Evolutionary conservation across 129 eudicot species (phyloP), one percentile per base, ranked within the genome.

Genomic region (Artemisia tridentata): DNA sequence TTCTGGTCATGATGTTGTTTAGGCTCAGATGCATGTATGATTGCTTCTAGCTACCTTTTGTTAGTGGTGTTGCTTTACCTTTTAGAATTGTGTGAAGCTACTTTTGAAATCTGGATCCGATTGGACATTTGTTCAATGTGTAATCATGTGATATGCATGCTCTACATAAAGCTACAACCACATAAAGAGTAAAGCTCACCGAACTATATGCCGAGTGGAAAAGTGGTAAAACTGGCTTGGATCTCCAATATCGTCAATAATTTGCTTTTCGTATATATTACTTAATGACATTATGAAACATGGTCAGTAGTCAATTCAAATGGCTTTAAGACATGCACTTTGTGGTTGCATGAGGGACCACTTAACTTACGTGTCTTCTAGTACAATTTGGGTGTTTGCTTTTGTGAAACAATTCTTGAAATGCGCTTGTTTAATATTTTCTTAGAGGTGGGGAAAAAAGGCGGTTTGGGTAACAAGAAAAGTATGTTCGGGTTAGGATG

Each of bases 61-160:
- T 31, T 20, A 62, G 71, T 63, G 78, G 69, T 73, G 71, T 73
- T 62, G 63, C 78, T 73, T 73, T 73, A 62, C 23, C 78, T 73
- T 63, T 73, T 72, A 48, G 27, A 49, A 48, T 16, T 27, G 76
- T 62, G 61, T 67, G 21, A 47, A 67, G 45, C 59, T 67, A 67
- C 59, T 5, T 67, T 67, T 67, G 72, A 68, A 47, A 47, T 29
- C 45, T 61, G 11, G n/a, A 62, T 48, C 48, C 58, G 19, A 67
- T 45, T 72, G 59, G 59, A 19, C 56, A 63, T 61, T 43, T 72
- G 77, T 62, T 49, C 62, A 61, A 43, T 49, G 31, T 63, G 61
- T 50, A 62, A 61, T 61, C 62, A 72, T 72, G 51, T 72, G 69
- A 72, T 62, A 31, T 73, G 70, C 70, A 73, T 73, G 68, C 63